Conservation (phyloP, 208 protist species). For the Leptomonas pyrrhocoris region DNA sequence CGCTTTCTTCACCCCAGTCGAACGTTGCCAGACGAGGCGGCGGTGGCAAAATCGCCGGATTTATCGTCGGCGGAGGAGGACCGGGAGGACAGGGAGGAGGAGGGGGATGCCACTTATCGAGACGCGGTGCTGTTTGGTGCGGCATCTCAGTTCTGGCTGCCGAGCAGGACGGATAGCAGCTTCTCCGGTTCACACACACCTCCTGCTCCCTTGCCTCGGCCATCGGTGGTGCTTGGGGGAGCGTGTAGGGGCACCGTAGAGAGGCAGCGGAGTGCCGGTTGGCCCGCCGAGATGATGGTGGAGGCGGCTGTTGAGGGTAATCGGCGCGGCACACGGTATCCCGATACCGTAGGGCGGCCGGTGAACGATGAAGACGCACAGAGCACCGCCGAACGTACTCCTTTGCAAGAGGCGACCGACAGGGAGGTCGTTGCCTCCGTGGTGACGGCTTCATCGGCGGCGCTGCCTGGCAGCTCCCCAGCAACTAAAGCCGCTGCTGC, state of each 20-base stretch:
- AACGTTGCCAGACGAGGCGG: slow-evolving; percentile 20
- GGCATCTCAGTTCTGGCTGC: neutral
- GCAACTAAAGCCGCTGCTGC: neutral
- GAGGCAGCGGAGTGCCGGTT: neutral
- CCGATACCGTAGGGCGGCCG: too few species aligned
- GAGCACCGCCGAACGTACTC: too few species aligned
- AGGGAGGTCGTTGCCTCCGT: too few species aligned
- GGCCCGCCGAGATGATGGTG: neutral
- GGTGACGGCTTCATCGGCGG: too few species aligned
- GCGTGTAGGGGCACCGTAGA: neutral
- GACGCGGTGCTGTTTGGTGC: neutral
- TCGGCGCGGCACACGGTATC: neutral
- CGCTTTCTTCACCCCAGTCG: slow-evolving; percentile 10
- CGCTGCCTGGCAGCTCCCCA: too few species aligned
- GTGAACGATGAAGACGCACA: too few species aligned
- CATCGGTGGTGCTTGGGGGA: neutral
- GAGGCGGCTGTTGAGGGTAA: neutral
- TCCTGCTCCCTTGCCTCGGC: neutral
- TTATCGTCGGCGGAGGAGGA: slow-evolving; percentile 14
- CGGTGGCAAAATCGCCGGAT: slow-evolving; percentile 14
- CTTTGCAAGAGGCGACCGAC: too few species aligned
- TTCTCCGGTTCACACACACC: neutral
- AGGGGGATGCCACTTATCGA: neutral
- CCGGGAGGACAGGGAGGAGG: slow-evolving; percentile 11
- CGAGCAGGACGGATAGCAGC: neutral